These are phyloP conservation scores for Xylariomycetidae sp. DNA, from an alignment of 2,329 filamentous ascomycete species.

Conservation along the genomic window DNA sequence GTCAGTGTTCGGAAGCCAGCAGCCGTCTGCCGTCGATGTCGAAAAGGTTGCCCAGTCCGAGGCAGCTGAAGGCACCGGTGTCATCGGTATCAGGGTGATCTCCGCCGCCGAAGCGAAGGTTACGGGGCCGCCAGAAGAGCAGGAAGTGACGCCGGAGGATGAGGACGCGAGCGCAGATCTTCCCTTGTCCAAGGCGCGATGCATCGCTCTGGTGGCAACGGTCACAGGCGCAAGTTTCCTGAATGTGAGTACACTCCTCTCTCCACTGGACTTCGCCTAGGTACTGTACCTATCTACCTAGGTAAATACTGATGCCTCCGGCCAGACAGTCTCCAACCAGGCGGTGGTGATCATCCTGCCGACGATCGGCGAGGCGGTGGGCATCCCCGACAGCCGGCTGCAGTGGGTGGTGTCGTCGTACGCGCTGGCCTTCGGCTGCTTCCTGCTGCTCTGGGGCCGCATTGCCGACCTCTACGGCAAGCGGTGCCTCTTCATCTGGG, in stretches of 20 bases:
- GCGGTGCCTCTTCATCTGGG: conserved; percentile 57
- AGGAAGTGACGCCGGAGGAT: no score
- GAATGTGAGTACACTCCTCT: conserved; percentile 46
- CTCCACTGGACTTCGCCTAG: no score
- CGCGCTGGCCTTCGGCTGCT: conserved; percentile 60
- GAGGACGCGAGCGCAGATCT: conserved; percentile 17
- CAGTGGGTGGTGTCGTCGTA: conserved; percentile 66
- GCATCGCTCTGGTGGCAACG: conserved; percentile 49
- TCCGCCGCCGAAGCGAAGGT: no score
- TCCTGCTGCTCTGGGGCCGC: conserved; percentile 61
- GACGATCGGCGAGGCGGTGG: conserved; percentile 49
- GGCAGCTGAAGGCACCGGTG: no score
- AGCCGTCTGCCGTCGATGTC: no score
- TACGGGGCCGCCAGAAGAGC: no score
- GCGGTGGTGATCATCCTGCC: conserved; percentile 57
- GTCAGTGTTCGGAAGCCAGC: no score
- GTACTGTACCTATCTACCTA: no score
- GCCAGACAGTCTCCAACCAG: conserved; percentile 50
- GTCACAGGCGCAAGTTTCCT: conserved; percentile 50
- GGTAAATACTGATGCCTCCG: conserved; percentile 10
- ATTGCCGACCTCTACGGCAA: conserved; percentile 63
- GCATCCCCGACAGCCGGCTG: conserved; percentile 50
- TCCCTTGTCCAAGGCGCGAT: conserved; percentile 42
- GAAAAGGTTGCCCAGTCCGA: no score
- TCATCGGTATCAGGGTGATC: no score